phyloP scores from a whole-genome alignment of 2,329 filamentous ascomycete genomes.

The Ascochyta fabae region DNA sequence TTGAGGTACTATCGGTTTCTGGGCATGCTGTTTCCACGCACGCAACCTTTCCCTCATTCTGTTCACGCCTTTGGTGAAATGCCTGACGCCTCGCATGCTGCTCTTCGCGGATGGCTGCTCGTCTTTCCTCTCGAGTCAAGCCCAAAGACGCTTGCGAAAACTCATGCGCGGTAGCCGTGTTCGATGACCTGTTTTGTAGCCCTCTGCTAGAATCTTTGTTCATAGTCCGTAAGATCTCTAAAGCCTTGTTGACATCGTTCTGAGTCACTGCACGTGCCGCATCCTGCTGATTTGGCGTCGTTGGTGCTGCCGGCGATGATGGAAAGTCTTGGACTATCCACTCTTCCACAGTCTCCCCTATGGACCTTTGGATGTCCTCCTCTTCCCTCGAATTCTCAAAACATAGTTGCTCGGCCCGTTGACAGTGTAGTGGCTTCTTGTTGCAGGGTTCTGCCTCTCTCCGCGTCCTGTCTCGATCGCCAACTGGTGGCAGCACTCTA shows the following conservation, averaged over 20 bases:
- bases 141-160: constrained; percentile 2
- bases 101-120: not conserved
- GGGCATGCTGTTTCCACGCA: not conserved
- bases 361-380: not conserved
- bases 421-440: not conserved
- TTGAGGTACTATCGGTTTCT: constrained; percentile 62
- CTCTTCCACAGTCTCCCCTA: not conserved
- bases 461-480: not conserved
- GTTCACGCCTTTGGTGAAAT: not conserved
- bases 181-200: too few relatives aligned
- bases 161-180: not conserved
- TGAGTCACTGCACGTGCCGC: not conserved
- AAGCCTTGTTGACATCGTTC: not conserved
- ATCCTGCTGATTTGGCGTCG: too few relatives aligned
- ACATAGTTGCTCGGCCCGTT: not conserved
- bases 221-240: not conserved
- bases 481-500: too few relatives aligned
- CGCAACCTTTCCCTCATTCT: not conserved
- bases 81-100: not conserved
- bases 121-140: not conserved
- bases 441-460: not conserved
- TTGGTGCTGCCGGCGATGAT: not conserved
- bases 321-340: not conserved
- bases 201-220: not conserved
- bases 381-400: not conserved